A percentile compares a stretch with the other conserved stretches of the same genome.
phyloP scores from a whole-genome alignment of 345 rosid genomes.

The Pistacia atlantica region DNA sequence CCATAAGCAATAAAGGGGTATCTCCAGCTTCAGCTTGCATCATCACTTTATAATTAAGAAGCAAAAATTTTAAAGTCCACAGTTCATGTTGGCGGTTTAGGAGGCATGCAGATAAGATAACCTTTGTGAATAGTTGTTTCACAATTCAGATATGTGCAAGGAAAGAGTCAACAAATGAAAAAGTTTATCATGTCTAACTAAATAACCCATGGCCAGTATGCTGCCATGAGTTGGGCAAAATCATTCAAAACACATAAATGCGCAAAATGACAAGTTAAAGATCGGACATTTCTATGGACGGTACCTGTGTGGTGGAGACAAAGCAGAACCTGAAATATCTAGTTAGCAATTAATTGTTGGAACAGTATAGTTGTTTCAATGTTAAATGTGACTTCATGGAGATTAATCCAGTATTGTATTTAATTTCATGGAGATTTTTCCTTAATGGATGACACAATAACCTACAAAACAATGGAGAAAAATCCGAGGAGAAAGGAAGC shows the following conservation, averaged over 20 bases:
- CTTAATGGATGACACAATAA: no score
- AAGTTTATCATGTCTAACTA: neutral
- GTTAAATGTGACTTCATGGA: no score
- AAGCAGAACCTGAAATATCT: neutral
- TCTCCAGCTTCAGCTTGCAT: neutral
- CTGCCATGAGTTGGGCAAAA: neutral
- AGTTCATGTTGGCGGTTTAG: neutral
- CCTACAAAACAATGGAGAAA: no score
- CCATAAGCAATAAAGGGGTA: neutral
- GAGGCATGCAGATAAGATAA: neutral
- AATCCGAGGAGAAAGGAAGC: no score
- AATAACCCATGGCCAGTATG: neutral
- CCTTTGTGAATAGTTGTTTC: neutral
- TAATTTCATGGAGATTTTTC: no score
- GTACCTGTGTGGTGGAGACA: no score
- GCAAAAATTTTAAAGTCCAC: neutral
- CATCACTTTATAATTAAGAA: no score
- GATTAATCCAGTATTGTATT: no score
- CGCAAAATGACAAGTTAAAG: no score
- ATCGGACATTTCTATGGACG: no score
- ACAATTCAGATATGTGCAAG: no score
- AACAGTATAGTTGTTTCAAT: neutral
- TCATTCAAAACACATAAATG: neutral
- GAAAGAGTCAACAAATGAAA: no score
- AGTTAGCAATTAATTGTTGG: neutral